Evolutionary conservation across 208 protist genomes (phyloP), one percentile per base, ranked within the genome.

Genomic region (Acanthamoeba quina): DNA sequence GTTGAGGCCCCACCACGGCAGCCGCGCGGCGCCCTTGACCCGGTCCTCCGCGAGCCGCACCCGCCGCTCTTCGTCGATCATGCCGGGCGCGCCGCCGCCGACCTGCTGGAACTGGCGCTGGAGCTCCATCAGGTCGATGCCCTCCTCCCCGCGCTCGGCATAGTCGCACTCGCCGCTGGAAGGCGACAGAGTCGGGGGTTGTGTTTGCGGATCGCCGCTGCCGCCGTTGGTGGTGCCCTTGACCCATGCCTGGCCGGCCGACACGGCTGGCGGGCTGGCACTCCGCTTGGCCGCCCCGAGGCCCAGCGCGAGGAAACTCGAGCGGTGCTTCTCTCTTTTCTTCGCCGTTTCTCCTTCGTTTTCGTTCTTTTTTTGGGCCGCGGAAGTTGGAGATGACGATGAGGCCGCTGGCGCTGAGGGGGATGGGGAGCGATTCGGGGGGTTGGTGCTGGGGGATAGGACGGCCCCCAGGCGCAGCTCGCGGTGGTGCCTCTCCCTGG

Each of bases 91-190:
- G 37, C 19, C 49, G 41, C 47, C 26, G n/a, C 19, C 41, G 41
- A 47, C 72, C 72, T 41, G 21, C 29, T 86, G 78, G 34, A 64
- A 86, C 21, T 41, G 78, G 15, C 78, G 78, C 49, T 86, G 78
- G 49, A 86, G 78, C 78, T 86, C 78, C 29, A 86, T 86, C n/a
- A 86, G 78, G 52, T 86, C 78, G 41, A 86, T 86, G 41, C 78
- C 78, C 34, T 86, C 78, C 49, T 86, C 78, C 2, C n/a, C 78
- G 21, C 78, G 78, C 41, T 86, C 78, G 7, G 26, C 10, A 41
- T 80, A 80, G 37, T 80, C 70, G 70, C n/a, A 24, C 68, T 11
- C 31, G 10, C 34, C 44, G 1, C 64, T 26, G n/a, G n/a, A 13
- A 3, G n/a, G 34, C 15, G n/a, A 5, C 68, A 2, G 2, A 26